Conservation (phyloP, 352 stramenopile genomes). For the Elongisporangium undulatum region DNA sequence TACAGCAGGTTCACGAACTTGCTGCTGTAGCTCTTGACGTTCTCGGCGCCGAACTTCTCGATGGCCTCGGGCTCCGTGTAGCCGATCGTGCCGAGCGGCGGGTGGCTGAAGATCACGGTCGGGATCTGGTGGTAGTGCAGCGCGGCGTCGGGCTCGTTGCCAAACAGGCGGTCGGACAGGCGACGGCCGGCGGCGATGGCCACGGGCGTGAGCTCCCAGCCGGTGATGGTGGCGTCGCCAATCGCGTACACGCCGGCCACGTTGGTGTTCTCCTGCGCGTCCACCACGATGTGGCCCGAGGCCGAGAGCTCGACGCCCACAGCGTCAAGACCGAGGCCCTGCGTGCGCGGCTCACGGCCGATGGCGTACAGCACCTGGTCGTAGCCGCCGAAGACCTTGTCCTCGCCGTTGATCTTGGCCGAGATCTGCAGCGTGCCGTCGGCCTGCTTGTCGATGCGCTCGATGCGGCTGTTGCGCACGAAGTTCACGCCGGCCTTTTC, state of each 20-base stretch:
- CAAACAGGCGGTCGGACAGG: slow-evolving; percentile 90
- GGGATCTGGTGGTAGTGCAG: slow-evolving; percentile 93
- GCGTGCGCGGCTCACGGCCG: slow-evolving; percentile 86
- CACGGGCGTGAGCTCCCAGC: slow-evolving; percentile 87
- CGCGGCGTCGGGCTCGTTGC: slow-evolving; percentile 64
- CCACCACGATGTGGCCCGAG: slow-evolving; percentile 82
- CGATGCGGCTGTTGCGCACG: slow-evolving; percentile 44
- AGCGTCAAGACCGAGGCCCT: slow-evolving; percentile 76
- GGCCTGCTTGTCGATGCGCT: slow-evolving; percentile 76
- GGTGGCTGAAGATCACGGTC: slow-evolving; percentile 97
- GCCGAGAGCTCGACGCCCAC: slow-evolving; percentile 80
- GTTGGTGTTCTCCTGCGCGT: slow-evolving; percentile 90
- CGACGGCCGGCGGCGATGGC: slow-evolving; percentile 86
- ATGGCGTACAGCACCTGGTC: slow-evolving; percentile 66
- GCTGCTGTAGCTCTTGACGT: slow-evolving; percentile 94
- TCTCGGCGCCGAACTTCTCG: slow-evolving; percentile 89
- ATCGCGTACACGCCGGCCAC: slow-evolving; percentile 88
- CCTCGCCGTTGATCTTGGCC: slow-evolving; percentile 50
- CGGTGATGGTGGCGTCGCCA: slow-evolving; percentile 88
- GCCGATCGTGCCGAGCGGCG: slow-evolving; percentile 93
- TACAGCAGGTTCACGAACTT: slow-evolving; percentile 97
- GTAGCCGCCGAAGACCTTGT: slow-evolving; percentile 40
- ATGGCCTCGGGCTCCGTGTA: slow-evolving; percentile 92
- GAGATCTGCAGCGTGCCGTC: slow-evolving; percentile 82
- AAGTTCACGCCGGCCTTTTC: slow-evolving; percentile 66